These are phyloP conservation scores for Yarrowia deformans DNA, from an alignment of 805 yeast species.

Conservation along the genomic window DNA sequence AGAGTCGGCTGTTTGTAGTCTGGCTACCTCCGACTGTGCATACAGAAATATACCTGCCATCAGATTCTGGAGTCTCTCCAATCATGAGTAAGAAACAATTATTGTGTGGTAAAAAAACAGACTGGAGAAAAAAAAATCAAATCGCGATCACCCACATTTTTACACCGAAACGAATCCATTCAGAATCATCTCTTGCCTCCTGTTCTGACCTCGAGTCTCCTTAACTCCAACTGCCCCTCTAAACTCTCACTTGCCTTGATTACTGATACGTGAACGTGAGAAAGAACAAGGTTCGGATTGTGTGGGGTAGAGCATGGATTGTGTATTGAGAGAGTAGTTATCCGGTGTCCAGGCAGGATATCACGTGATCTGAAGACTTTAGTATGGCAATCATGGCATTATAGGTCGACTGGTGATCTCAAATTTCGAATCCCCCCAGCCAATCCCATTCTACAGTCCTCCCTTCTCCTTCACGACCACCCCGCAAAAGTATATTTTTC, in stretches of 20 bases:
- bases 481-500: constrained; percentile 25
- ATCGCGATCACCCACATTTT: too few species aligned
- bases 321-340: neutral
- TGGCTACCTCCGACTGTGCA: constrained; percentile 3
- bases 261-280: constrained; percentile 36
- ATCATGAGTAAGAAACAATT: too few species aligned
- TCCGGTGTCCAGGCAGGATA: neutral
- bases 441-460: neutral
- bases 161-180: too few species aligned
- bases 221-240: constrained; percentile 11
- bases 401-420: too few species aligned
- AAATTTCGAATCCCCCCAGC: too few species aligned
- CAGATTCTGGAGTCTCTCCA: too few species aligned
- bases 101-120: too few species aligned
- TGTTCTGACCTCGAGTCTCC: too few species aligned
- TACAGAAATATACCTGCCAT: neutral
- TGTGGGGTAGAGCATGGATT: constrained; percentile 12
- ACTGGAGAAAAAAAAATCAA: too few species aligned
- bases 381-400: too few species aligned
- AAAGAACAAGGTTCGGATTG: neutral
- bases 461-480: neutral
- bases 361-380: too few species aligned
- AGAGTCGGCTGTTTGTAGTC: neutral
- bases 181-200: too few species aligned
- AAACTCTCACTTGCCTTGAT: constrained; percentile 25